A percentile compares a stretch with the other conserved stretches of the same genome.
Conservation (phyloP, 2,329 filamentous ascomycete species). For the Shiraia bambusicola region DNA sequence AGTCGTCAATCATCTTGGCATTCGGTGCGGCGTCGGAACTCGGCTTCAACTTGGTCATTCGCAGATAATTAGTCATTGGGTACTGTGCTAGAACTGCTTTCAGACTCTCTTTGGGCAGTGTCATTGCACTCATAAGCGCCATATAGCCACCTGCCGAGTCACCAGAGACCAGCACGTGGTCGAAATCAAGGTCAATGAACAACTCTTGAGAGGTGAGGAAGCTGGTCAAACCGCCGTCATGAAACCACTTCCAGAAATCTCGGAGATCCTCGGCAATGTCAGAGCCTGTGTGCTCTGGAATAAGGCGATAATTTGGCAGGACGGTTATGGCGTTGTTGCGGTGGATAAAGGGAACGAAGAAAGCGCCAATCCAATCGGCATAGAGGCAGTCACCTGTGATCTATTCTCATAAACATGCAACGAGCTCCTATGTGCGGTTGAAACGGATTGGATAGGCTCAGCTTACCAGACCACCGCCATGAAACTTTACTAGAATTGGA, state of each 20-base stretch:
- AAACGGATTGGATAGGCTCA: slow-evolving; percentile 1
- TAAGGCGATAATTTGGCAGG: slow-evolving; percentile 53
- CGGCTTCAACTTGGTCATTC: neutral
- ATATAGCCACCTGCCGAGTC: slow-evolving; percentile 46
- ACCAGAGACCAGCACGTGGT: slow-evolving; percentile 33
- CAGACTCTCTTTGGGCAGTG: slow-evolving; percentile 20
- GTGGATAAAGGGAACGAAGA: slow-evolving; percentile 43
- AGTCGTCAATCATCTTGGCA: slow-evolving; percentile 20
- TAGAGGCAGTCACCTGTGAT: slow-evolving; percentile 31
- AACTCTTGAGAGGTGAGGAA: slow-evolving; percentile 17
- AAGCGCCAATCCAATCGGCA: slow-evolving; percentile 33
- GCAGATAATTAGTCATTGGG: slow-evolving; percentile 30
- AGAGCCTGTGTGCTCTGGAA: slow-evolving; percentile 51
- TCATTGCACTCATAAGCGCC: slow-evolving; percentile 35
- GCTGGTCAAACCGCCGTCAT: slow-evolving; percentile 4
- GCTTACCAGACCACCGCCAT: slow-evolving; percentile 49
- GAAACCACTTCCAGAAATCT: slow-evolving; percentile 54
- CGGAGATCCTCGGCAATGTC: slow-evolving; percentile 52
- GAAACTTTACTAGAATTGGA: slow-evolving; percentile 48
- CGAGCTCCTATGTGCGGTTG: neutral
- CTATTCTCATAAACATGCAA: slow-evolving; percentile 6
- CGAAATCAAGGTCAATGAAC: slow-evolving; percentile 24
- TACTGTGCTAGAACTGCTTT: slow-evolving; percentile 30
- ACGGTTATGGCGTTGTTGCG: slow-evolving; percentile 49
- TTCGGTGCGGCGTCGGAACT: slow-evolving; percentile 4